Conservation (phyloP, 352 stramenopile genomes). For the Phytopythium vexans region DNA sequence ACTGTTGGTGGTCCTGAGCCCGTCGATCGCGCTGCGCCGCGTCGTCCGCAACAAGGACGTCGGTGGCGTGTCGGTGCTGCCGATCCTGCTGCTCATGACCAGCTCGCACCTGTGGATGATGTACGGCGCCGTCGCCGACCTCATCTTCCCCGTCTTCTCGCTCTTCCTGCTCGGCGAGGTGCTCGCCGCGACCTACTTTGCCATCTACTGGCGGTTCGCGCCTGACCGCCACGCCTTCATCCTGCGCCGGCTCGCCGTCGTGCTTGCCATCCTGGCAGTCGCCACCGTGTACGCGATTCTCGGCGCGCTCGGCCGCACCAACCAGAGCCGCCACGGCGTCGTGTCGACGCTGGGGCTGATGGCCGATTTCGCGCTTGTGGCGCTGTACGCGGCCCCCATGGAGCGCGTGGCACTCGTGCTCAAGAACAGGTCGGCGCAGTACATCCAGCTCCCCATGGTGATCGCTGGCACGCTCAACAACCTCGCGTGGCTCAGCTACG, state of each 20-base stretch:
- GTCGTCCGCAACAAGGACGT: conserved; percentile 41
- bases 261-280: conserved; percentile 16
- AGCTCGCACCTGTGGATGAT: conserved; percentile 32
- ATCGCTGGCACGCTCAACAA: conserved; percentile 47
- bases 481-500: conserved; percentile 46
- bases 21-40: conserved; percentile 24
- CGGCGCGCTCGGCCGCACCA: conserved; percentile 17
- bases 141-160: conserved; percentile 29
- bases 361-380: conserved; percentile 23
- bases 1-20: conserved; percentile 41
- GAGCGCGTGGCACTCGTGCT: conserved; percentile 33
- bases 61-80: conserved; percentile 28
- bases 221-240: conserved; percentile 12
- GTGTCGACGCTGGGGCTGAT: conserved; percentile 30
- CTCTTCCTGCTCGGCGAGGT: conserved; percentile 35
- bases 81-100: conserved; percentile 31
- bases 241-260: conserved; percentile 8
- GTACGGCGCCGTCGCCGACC: conserved; percentile 6
- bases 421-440: conserved; percentile 27
- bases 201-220: conserved; percentile 25
- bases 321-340: conserved; percentile 18
- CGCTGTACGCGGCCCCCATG: conserved; percentile 40
- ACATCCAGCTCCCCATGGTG: conserved; percentile 33
- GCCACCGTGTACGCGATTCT: conserved; percentile 23
- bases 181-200: conserved; percentile 21